Evolutionary conservation across 495 filamentous ascomycete genomes (phyloP), one percentile per base, ranked within the genome.

Genomic region (Annulohypoxylon moriforme): DNA sequence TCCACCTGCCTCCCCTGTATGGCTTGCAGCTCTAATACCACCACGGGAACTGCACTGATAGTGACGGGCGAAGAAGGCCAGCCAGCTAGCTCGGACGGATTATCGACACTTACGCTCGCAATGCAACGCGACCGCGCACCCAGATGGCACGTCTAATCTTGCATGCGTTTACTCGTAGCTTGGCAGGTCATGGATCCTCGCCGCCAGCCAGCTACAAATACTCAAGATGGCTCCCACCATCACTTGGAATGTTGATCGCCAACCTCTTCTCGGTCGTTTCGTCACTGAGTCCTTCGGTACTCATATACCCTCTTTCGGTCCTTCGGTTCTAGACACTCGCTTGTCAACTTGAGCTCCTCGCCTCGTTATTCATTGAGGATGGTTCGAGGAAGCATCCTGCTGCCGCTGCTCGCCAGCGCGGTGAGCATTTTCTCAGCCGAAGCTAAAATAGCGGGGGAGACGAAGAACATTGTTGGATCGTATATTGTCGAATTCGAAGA

Each of bases 401-500:
- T 77, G 71, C 71, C 81, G 58, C 73, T 84, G 60, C 76, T 80
- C 50, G 77, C 75, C 50, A 69, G 77, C 57, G 77, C 72, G 56
- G 69, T 72, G 33, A 75, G 76, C 67, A 56, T 77, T 44, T 68
- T 57, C 67, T 72, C 71, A 22, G 64, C 72, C 18, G 67, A 76
- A 62, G 76, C 76, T 8, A 78, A 49, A 42, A 47, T 70, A 42
- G 36, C 49, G 33, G 49, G 62, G 24, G 16, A 66, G 67, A 58
- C 57, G 50, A 68, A 53, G 64, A 49, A 76, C 33, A 68, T 85
- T 55, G 71, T 81, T 18, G 83, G 83, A 13, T 81, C 81, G 5
- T 85, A 84, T 74, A 83, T 85, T 65, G 78, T 85, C 50, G 83
- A 85, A 67, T 84, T 84, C 68, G 81, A 84, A 50, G 78, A 81